Evolutionary conservation across 2,329 filamentous ascomycete genomes (phyloP).

Genomic region (Paraphoma sp.): DNA sequence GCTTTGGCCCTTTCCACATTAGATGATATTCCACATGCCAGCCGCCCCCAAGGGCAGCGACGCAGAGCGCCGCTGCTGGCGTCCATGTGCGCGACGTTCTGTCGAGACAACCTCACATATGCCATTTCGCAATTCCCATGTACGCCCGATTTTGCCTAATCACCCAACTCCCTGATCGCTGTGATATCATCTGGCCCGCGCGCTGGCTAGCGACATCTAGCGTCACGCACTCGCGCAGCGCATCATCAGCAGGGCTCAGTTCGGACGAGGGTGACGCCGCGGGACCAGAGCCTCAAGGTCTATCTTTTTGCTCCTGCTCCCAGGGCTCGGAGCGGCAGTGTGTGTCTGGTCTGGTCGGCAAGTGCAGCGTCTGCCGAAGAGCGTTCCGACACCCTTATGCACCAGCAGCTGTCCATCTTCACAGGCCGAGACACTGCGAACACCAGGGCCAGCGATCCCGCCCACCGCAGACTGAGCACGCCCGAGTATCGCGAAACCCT

Average conservation of each 20-base stretch:
- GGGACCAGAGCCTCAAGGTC: neutral
- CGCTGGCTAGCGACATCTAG: neutral
- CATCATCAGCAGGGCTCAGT: neutral
- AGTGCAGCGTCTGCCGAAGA: neutral
- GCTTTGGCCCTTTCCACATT: neutral
- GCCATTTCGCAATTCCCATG: constrained; percentile 1
- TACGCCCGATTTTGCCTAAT: neutral
- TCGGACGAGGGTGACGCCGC: neutral
- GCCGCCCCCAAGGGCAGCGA: neutral
- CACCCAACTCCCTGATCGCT: neutral
- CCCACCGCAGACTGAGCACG: neutral
- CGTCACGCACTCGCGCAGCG: neutral
- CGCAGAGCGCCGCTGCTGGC: neutral
- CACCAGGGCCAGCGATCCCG: neutral
- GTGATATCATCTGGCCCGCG: neutral
- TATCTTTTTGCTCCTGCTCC: neutral
- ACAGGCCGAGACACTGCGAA: constrained; percentile 19
- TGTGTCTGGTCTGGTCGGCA: neutral
- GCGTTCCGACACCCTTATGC: constrained; percentile 14
- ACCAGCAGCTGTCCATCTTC: constrained; percentile 23
- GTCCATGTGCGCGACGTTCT: neutral
- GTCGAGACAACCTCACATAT: neutral
- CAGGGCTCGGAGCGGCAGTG: neutral
- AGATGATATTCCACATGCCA: neutral
- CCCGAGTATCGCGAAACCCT: constrained; percentile 2